Evolutionary conservation across 805 yeast genomes (phyloP).

Genomic region (Zygoascus flipseniorum): DNA sequence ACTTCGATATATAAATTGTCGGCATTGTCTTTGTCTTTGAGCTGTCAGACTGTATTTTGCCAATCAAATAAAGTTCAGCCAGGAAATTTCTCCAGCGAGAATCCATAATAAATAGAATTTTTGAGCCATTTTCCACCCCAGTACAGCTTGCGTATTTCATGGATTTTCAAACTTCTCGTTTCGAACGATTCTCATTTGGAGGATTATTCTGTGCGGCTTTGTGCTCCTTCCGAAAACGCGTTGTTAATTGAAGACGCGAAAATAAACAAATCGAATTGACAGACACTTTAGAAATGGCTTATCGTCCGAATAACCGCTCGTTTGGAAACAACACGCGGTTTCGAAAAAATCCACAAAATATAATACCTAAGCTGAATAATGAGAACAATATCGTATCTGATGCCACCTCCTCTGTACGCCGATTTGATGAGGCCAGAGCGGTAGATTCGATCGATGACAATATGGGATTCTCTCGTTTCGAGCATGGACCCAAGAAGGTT

Average conservation of each 20-base stretch:
- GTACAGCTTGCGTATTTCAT: too few species aligned
- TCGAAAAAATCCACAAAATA: constrained; percentile 7
- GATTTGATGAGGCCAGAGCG: constrained; percentile 13
- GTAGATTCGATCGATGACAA: constrained; percentile 59
- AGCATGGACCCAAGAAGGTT: constrained; percentile 56
- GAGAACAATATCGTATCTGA: constrained; percentile 11
- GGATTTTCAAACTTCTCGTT: too few species aligned
- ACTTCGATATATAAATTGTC: too few species aligned
- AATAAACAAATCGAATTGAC: background rate
- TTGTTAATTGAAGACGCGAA: background rate
- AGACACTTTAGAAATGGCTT: background rate
- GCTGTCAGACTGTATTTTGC: too few species aligned
- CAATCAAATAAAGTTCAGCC: too few species aligned
- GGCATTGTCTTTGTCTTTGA: too few species aligned
- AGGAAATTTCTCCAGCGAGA: too few species aligned
- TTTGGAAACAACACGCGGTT: constrained; percentile 8
- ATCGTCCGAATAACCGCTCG: background rate
- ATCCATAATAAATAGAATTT: too few species aligned
- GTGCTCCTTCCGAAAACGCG: background rate
- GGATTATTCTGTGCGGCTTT: background rate
- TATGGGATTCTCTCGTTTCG: constrained; percentile 84
- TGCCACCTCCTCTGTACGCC: constrained; percentile 12
- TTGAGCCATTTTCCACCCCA: too few species aligned
- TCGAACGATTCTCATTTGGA: too few species aligned
- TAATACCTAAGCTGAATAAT: constrained; percentile 8